Base-by-base conservation (phyloP, 2,329 filamentous ascomycete genomes). In the Parafenestella ontariensis region DNA sequence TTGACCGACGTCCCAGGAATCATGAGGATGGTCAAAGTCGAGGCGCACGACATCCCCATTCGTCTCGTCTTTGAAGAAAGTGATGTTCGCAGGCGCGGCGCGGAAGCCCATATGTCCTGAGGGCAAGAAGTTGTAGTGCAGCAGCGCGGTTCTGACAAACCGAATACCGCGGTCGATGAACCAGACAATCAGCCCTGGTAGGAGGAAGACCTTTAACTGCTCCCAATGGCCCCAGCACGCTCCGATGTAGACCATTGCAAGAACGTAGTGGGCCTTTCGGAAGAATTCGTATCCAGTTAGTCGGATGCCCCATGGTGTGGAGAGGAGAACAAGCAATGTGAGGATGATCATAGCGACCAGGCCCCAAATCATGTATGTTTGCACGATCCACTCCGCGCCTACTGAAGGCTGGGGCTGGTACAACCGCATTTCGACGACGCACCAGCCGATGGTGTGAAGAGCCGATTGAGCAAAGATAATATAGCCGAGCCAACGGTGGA, bases 261-360 rank as follows among this genome's bases (percentile, higher is more conserved):
- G 78, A 11, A 91, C 78, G 63, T 91, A 91, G 69, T 92, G 89
- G 0, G 84, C 77, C 69, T 91, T 91, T 56, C 89, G 83, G 79
- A 92, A 92, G 74, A 89, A 87, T 65, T 92, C 90, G 72, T 93
- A 91, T 2, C 90, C 90, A 0, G 88, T 91, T 43, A 82, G 74
- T 8, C 82, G 81, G 52, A 92, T 89, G 0, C 81, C 87, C 70
- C 79, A 81, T 11, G 80, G 79, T 0, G 82, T 82, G 54, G 86
- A 87, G 47, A 89, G 78, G 5, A 86, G 67, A 53, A 87, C 83
- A 1, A 92, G 74, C 13, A 89, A 72, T 0, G 85, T 79, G 0
- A 92, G 74, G 5, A 92, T 73, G 5, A 83, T 77, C 77, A 90
- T 85, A 8, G 89, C 89, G 2, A 90, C 84, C 41, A 89, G 75